Percentiles rank a stretch among this genome's conserved stretches.
These are phyloP conservation scores for Zymoseptoria passerinii DNA, from an alignment of 2,329 filamentous ascomycete genomes.

Conservation along the genomic window DNA sequence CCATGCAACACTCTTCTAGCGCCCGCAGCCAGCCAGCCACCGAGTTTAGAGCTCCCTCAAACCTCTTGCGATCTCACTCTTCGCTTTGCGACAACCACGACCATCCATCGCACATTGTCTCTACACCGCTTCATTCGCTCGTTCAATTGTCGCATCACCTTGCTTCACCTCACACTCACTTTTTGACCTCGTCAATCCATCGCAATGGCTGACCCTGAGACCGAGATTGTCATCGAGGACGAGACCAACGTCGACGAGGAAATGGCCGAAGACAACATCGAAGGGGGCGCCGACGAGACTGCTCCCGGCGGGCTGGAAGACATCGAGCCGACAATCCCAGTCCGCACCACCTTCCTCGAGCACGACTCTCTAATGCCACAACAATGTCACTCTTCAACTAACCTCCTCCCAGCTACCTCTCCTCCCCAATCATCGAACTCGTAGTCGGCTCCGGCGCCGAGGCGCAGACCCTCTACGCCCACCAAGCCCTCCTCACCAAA, in stretches of 20 bases:
- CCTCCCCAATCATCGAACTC: slow-evolving; percentile 42
- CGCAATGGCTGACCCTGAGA: slow-evolving; percentile 27
- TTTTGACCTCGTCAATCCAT: neutral
- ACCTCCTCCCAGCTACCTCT: slow-evolving; percentile 34
- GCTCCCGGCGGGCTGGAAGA: slow-evolving; percentile 33
- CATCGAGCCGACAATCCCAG: slow-evolving; percentile 35
- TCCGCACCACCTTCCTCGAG: slow-evolving; percentile 40
- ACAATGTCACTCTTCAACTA: neutral
- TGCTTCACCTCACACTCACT: neutral
- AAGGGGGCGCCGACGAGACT: slow-evolving; percentile 26
- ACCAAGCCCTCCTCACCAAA: slow-evolving; percentile 65
- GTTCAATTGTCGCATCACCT: neutral
- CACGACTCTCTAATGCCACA: slow-evolving; percentile 19
- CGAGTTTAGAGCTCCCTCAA: neutral
- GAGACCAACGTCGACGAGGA: slow-evolving; percentile 41
- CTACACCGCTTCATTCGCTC: neutral
- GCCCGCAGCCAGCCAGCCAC: neutral
- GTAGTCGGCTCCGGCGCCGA: slow-evolving; percentile 44
- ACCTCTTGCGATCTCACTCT: neutral
- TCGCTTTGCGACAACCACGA: neutral
- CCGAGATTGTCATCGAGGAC: slow-evolving; percentile 25
- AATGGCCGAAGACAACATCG: slow-evolving; percentile 35
- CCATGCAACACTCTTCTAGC: no score
- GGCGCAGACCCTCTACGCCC: slow-evolving; percentile 62
- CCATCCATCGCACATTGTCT: neutral